Evolutionary conservation across 2,329 filamentous ascomycete genomes (phyloP), one percentile per base, ranked within the genome.

Genomic region (Xylariaceae sp.): DNA sequence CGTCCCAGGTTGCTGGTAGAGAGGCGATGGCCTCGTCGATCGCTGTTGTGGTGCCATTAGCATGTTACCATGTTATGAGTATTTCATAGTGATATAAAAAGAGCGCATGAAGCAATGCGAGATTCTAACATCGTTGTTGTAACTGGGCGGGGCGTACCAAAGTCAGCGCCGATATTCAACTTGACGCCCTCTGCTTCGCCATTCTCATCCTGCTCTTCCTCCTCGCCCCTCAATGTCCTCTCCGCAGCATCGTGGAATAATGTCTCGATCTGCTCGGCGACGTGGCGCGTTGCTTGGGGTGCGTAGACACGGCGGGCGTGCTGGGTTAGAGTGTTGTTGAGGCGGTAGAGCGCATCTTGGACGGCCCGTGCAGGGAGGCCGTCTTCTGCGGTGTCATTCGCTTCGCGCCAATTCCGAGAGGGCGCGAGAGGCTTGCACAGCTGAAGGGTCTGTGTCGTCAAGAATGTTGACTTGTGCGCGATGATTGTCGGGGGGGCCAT

Each of bases 191-290:
- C 49, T 1, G 30, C 70, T 50, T 69, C 65, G 1, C 53, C 62
- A 0, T 65, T 68, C 10, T 59, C 61, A 44, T 68, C 66, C 40
- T 64, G 68, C 35, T 71, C 71, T 36, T 75, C 72, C 5, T 68
- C 69, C 12, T 70, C 68, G 6, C 67, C 67, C 0, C 48, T 58
- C 11, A 57, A 53, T 1, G 62, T 62, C 15, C 65, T 63, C 39
- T 72, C 71, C 6, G 70, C 75, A 1, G 70, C 69, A 39, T 72
- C 69, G 66, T 77, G 76, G 65, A 89, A 89, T 40, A 87, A 69
- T 42, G 69, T 68, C 66, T 87, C 83, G 39, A 90, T 82, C 69
- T 90, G 86, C 70, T 88, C 85, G 2, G 86, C 85, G 15, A 89
- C 78, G 59, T 87, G 83, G 33, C 85, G 78, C 45, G 78, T 81